Evolutionary conservation across 108 stramenopile genomes (phyloP).

Genomic region (Cyclotella choctawhatcheeana): DNA sequence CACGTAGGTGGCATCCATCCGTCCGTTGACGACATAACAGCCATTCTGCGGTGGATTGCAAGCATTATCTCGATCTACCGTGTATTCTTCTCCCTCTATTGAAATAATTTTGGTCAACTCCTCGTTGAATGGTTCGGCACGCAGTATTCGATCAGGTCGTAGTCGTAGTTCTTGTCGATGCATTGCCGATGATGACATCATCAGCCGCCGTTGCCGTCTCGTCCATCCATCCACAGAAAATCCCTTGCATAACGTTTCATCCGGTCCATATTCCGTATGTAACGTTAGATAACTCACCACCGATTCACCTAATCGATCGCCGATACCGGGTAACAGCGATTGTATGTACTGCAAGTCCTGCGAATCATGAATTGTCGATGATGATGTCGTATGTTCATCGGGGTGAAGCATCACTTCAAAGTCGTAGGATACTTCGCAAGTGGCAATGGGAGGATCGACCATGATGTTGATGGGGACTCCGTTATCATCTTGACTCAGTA

Average conservation of each 20-base stretch:
- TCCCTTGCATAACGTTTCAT: conserved; percentile 17
- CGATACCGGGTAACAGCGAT: conserved; percentile 20
- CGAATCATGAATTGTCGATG: too few relatives aligned
- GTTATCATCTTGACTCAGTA: not conserved
- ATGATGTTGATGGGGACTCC: conserved; percentile 8
- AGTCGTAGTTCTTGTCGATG: too few relatives aligned
- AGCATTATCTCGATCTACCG: conserved; percentile 5
- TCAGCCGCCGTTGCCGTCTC: too few relatives aligned
- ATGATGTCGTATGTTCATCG: too few relatives aligned
- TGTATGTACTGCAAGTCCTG: conserved; percentile 7
- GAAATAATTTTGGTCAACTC: conserved; percentile 28
- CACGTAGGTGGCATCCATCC: conserved; percentile 30
- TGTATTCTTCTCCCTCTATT: conserved; percentile 2
- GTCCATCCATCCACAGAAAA: conserved; percentile 27
- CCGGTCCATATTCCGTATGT: conserved; percentile 18
- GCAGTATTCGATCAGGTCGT: not conserved
- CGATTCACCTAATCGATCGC: conserved; percentile 6
- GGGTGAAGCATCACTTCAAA: conserved; percentile 42
- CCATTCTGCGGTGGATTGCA: conserved; percentile 12
- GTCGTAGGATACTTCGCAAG: conserved; percentile 4
- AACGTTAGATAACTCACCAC: conserved; percentile 12
- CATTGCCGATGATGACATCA: too few relatives aligned
- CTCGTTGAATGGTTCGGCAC: not conserved
- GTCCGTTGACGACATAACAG: conserved; percentile 24
- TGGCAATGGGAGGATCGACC: conserved; percentile 19